Evolutionary conservation across 1,139 yeast species (phyloP).

Genomic region (Yamadazyma atmosphaerica): DNA sequence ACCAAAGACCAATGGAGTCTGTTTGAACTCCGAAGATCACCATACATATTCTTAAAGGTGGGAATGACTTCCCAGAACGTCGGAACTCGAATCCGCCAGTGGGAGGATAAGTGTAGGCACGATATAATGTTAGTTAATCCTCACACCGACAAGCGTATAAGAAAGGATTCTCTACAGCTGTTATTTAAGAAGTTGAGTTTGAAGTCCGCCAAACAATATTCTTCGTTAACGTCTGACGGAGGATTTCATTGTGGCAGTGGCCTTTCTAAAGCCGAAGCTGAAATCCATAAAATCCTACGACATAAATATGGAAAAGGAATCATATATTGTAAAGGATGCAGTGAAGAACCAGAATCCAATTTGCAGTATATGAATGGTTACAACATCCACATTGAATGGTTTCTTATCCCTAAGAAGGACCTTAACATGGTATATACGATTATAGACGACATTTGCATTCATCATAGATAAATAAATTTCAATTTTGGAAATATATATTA

Average conservation of each 20-base stretch:
- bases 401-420: constrained; percentile 48
- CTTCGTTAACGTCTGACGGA: constrained; percentile 16
- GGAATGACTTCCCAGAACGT: constrained; percentile 58
- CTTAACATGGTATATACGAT: constrained; percentile 36
- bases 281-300: constrained; percentile 39
- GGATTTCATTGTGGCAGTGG: constrained; percentile 35
- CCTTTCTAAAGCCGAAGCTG: constrained; percentile 38
- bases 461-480: neutral
- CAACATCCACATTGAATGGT: constrained; percentile 60
- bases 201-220: constrained; percentile 5
- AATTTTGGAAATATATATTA: neutral
- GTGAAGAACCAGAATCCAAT: constrained; percentile 4
- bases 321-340: constrained; percentile 43
- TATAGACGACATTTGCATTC: constrained; percentile 33
- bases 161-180: constrained; percentile 8
- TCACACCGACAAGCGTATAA: constrained; percentile 9
- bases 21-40: constrained; percentile 40
- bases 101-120: constrained; percentile 57
- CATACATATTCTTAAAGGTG: constrained; percentile 48
- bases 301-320: constrained; percentile 44
- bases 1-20: constrained; percentile 29
- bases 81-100: constrained; percentile 44
- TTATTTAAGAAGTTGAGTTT: constrained; percentile 11
- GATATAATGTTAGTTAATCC: constrained; percentile 21
- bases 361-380: constrained; percentile 16